Evolutionary conservation across 2,329 filamentous ascomycete genomes (phyloP).

Genomic region (Aureobasidium sp.): DNA sequence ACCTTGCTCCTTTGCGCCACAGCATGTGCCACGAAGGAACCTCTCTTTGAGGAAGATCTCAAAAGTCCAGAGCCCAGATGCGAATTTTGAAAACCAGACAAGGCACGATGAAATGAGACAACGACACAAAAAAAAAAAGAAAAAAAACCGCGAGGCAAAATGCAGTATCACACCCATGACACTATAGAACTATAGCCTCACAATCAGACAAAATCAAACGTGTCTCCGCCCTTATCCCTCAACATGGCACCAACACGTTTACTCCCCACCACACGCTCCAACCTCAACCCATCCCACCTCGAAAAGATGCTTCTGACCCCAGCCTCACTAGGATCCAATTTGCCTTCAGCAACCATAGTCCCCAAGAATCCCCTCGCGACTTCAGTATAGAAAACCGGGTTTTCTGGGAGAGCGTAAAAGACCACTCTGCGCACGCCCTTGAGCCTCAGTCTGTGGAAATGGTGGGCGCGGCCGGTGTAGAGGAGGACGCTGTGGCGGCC

Average conservation of each 20-base stretch:
- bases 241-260: constrained; percentile 79
- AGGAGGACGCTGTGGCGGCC: constrained; percentile 77
- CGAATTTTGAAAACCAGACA: not conserved
- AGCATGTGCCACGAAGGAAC: too few species aligned
- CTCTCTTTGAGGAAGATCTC: too few species aligned
- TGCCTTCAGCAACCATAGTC: constrained; percentile 49
- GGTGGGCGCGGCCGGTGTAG: constrained; percentile 93
- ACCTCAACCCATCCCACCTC: constrained; percentile 79
- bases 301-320: constrained; percentile 62
- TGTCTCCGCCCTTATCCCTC: constrained; percentile 70
- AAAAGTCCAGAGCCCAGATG: too few species aligned
- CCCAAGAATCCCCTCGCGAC: constrained; percentile 62
- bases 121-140: too few species aligned
- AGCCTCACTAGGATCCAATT: constrained; percentile 44
- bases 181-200: not conserved
- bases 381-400: constrained; percentile 73
- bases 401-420: constrained; percentile 86
- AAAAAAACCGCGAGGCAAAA: not conserved
- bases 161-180: too few species aligned
- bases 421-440: constrained; percentile 77
- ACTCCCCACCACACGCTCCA: constrained; percentile 81
- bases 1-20: too few species aligned
- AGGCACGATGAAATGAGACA: not conserved
- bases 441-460: constrained; percentile 83
- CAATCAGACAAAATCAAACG: constrained; percentile 79